Evolutionary conservation across 208 protist genomes (phyloP).

Genomic region (Acanthamoeba triangularis): DNA sequence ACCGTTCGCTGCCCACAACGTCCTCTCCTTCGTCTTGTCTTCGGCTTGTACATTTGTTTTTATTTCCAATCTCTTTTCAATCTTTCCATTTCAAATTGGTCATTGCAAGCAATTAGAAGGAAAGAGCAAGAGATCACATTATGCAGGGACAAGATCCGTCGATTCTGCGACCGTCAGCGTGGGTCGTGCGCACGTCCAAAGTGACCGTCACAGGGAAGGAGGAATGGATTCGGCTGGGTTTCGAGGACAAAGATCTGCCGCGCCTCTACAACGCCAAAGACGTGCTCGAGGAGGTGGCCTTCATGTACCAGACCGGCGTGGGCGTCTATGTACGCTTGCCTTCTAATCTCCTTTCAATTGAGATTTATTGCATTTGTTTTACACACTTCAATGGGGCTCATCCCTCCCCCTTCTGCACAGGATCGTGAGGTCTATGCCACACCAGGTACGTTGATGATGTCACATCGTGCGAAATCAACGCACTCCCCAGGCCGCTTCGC

Average conservation of each 20-base stretch:
- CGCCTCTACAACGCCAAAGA: slow-evolving; percentile 75
- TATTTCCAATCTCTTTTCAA: not conserved
- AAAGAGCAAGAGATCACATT: not conserved
- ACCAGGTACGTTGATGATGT: slow-evolving; percentile 11
- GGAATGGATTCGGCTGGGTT: slow-evolving; percentile 65
- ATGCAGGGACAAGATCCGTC: slow-evolving; percentile 51
- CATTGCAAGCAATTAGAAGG: not conserved
- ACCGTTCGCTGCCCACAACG: not conserved
- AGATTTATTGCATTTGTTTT: not conserved
- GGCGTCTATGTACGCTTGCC: slow-evolving; percentile 31
- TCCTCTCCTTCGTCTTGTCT: too few relatives aligned
- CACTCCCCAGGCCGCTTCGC: not conserved
- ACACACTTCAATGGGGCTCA: not conserved
- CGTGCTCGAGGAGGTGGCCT: slow-evolving; percentile 74
- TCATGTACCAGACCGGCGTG: slow-evolving; percentile 65
- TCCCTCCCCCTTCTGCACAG: not conserved
- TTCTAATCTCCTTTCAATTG: not conserved
- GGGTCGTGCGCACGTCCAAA: slow-evolving; percentile 71
- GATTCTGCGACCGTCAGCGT: slow-evolving; percentile 67
- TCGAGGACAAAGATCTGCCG: slow-evolving; percentile 58
- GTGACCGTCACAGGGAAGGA: slow-evolving; percentile 43
- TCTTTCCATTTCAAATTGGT: not conserved
- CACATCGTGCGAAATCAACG: not conserved
- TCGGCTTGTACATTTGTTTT: not conserved
- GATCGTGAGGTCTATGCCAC: slow-evolving; percentile 65